These are phyloP conservation scores for Emmonsiellopsis sp. DNA, from an alignment of 2,329 filamentous ascomycete species.

Conservation along the genomic window DNA sequence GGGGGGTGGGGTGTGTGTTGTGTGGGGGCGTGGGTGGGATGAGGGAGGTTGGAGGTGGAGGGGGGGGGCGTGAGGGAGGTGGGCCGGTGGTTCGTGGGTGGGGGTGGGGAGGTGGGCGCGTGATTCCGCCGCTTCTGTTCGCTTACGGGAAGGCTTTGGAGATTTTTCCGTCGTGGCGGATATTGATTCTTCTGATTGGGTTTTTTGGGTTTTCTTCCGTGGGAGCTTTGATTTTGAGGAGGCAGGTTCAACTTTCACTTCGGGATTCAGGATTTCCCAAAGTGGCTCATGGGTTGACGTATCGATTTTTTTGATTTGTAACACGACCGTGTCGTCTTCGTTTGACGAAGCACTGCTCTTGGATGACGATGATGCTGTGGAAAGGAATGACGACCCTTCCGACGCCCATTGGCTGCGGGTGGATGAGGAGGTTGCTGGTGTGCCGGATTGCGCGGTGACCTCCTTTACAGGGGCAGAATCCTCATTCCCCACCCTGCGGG, in stretches of 20 bases:
- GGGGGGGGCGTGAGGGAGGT: too few relatives aligned
- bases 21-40: too few relatives aligned
- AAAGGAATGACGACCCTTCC: conserved; percentile 4
- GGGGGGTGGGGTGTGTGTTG: too few relatives aligned
- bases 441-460: background rate
- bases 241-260: background rate
- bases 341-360: background rate
- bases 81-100: too few relatives aligned
- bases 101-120: background rate
- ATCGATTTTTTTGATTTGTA: conserved; percentile 5
- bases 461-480: background rate
- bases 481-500: background rate
- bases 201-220: background rate
- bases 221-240: background rate
- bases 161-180: background rate
- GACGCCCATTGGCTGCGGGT: background rate
- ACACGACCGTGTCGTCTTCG: conserved; percentile 4
- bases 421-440: conserved; percentile 1
- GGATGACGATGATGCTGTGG: conserved; percentile 3
- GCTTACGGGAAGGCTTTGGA: background rate
- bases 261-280: conserved; percentile 14
- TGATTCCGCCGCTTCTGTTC: background rate
- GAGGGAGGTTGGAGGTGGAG: too few relatives aligned
- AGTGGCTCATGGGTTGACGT: conserved; percentile 5
- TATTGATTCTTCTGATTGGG: background rate